A percentile compares a stretch with the other conserved stretches of the same genome.
These are phyloP conservation scores for Monosporascus sp. DNA, from an alignment of 2,329 filamentous ascomycete genomes.

Conservation along the genomic window DNA sequence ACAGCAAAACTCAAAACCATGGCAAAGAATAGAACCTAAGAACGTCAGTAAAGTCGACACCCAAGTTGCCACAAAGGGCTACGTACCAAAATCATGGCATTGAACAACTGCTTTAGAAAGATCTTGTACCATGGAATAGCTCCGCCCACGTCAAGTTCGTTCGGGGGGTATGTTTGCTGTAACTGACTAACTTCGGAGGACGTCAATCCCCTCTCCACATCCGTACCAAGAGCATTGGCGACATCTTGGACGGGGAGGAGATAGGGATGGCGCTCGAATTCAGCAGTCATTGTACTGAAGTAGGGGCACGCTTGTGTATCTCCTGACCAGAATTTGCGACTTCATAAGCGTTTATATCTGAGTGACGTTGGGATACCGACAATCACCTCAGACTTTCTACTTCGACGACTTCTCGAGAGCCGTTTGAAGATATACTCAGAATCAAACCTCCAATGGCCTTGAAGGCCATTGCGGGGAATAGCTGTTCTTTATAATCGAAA, in stretches of 20 bases:
- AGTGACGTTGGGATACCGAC: neutral
- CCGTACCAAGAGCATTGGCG: conserved; percentile 55
- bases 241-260: conserved; percentile 59
- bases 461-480: neutral
- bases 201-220: conserved; percentile 63
- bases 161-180: conserved; percentile 57
- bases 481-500: neutral
- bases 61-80: neutral
- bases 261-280: conserved; percentile 53
- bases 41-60: conserved; percentile 31
- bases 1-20: conserved; percentile 69
- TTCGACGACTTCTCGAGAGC: neutral
- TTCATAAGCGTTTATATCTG: conserved; percentile 10
- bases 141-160: conserved; percentile 66
- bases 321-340: conserved; percentile 4
- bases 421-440: neutral
- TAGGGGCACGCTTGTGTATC: conserved; percentile 5
- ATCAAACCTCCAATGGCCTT: neutral
- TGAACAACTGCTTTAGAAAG: conserved; percentile 66
- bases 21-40: conserved; percentile 70
- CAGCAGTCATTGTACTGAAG: conserved; percentile 35
- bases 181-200: conserved; percentile 54
- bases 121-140: conserved; percentile 69
- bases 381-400: neutral
- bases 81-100: conserved; percentile 70